Base-by-base conservation (phyloP, 148 eudicot genomes). In the Limonium bicolor region DNA sequence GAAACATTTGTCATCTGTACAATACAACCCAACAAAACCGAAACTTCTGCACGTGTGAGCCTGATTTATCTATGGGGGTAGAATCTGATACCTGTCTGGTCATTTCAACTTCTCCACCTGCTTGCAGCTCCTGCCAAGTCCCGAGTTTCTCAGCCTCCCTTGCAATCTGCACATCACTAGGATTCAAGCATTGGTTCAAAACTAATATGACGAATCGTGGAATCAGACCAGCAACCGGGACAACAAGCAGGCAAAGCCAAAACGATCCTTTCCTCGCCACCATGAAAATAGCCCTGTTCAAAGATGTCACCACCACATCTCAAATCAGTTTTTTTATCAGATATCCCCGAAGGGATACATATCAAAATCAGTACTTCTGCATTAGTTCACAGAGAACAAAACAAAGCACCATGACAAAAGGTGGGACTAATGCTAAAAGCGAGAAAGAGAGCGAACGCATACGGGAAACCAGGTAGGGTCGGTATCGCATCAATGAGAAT, bases 81-180 rank as follows among this genome's bases (percentile, higher is more conserved):
- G 66, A 45, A 52, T 58, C 22, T 29, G 56, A 59, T 46, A 74
- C 30, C 10, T 23, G 2, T 6, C 37, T 66, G 64, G 61, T 78
- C 99, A 92, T 85, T 71, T 92, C 94, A 32, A 63, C 51, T 52
- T 73, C 80, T 15, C 53, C 50, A 13, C 41, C 32, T n/a, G n/a
- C n/a, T n/a, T n/a, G n/a, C n/a, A n/a, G n/a, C n/a, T n/a, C n/a
- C 23, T 46, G 73, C 53, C 65, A 55, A 21, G 55, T 68, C n/a
- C 75, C 71, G 18, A 64, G 56, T 58, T 81, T 92, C 57, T 92
- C 99, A 1, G 82, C 94, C 66, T 92, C 99, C 61, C 77, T 71
- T 30, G 94, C 94, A 24, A 92, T 70, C 64, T 78, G 94, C 54
- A 78, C 48, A 56, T 92, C 95, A 12, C 56, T 41, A 3, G 99